These are phyloP conservation scores for Ephemerocybe angulata DNA, from an alignment of 768 basidiomycete species.

Conservation along the genomic window DNA sequence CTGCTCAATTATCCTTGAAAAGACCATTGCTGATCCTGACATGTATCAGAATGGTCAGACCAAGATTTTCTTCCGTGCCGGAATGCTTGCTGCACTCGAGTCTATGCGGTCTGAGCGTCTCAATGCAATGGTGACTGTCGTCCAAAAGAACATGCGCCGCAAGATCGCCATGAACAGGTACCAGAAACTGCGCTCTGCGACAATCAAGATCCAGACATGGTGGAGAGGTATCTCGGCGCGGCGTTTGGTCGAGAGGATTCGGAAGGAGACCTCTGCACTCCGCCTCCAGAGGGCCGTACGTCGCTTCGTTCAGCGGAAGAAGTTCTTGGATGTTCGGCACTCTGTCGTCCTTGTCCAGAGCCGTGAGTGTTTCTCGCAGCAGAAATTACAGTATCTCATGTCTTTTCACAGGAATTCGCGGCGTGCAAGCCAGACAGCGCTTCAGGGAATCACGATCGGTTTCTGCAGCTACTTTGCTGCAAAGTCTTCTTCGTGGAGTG, in stretches of 20 bases:
- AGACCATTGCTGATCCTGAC: slow-evolving; percentile 88
- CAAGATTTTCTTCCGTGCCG: slow-evolving; percentile 99
- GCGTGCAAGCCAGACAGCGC: slow-evolving; percentile 59
- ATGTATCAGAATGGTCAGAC: slow-evolving; percentile 97
- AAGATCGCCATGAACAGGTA: slow-evolving; percentile 82
- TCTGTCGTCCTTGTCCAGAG: slow-evolving; percentile 77
- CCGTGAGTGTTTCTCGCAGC: slow-evolving; percentile 50
- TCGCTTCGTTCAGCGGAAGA: slow-evolving; percentile 67
- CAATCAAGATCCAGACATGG: slow-evolving; percentile 89
- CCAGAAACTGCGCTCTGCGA: slow-evolving; percentile 59
- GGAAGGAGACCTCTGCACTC: slow-evolving; percentile 70
- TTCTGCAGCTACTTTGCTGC: slow-evolving; percentile 68
- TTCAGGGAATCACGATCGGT: slow-evolving; percentile 53
- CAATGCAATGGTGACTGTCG: slow-evolving; percentile 87
- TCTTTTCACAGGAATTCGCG: slow-evolving; percentile 59
- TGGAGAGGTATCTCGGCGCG: slow-evolving; percentile 87
- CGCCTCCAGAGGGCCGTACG: slow-evolving; percentile 73
- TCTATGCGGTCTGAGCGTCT: slow-evolving; percentile 83
- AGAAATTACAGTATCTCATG: not conserved
- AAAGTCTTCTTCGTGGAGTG: slow-evolving; percentile 86
- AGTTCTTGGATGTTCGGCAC: slow-evolving; percentile 58
- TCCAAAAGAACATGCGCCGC: slow-evolving; percentile 96
- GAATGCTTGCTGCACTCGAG: slow-evolving; percentile 96
- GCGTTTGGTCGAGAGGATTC: slow-evolving; percentile 63
- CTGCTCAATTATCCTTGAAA: slow-evolving; percentile 79